phyloP scores from a whole-genome alignment of 78 protist genomes.

The Bodo saltans region DNA sequence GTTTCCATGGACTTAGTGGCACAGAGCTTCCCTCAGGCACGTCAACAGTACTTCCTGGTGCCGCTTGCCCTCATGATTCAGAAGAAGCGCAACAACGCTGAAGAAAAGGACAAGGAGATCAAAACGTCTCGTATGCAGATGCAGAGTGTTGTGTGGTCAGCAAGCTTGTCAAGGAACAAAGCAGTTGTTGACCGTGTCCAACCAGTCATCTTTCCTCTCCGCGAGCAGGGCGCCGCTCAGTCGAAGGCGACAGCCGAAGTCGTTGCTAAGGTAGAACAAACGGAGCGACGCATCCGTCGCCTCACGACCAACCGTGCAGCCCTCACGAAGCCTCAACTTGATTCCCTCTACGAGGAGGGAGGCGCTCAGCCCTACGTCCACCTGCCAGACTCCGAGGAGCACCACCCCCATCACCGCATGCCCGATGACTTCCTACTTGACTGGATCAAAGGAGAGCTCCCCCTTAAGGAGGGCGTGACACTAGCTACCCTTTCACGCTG shows the following conservation, averaged over 20 bases:
- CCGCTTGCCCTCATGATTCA: no score
- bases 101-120: not conserved
- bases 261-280: not conserved
- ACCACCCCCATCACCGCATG: not conserved
- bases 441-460: not conserved
- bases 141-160: not conserved
- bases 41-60: no score
- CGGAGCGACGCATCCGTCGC: not conserved
- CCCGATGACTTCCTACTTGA: not conserved
- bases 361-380: conserved; percentile 24
- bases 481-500: not conserved
- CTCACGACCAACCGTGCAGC: not conserved
- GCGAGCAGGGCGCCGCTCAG: not conserved
- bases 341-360: not conserved
- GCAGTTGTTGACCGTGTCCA: not conserved
- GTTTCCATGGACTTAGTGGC: no score
- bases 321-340: not conserved
- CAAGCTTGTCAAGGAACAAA: not conserved
- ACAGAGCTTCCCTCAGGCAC: no score
- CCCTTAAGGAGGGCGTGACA: not conserved
- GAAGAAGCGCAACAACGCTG: not conserved
- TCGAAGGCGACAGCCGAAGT: not conserved
- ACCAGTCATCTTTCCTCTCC: not conserved
- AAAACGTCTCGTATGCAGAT: not conserved
- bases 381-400: not conserved